Conservation (phyloP, 1,139 yeast species). For the Suhomyces ambrosiae region DNA sequence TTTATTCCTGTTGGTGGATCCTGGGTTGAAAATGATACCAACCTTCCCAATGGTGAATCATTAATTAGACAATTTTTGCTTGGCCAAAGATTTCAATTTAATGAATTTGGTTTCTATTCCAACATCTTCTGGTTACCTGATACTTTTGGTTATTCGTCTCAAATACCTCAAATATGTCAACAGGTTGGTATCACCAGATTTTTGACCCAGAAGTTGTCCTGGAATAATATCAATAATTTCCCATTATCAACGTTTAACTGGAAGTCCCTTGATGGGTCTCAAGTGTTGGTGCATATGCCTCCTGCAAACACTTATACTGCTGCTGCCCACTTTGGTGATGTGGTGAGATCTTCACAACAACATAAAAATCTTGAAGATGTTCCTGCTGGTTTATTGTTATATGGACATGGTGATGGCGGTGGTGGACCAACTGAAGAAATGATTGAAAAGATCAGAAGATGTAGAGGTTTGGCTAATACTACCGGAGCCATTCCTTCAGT, state of each 20-base stretch:
- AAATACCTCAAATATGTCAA: conserved; percentile 90
- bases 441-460: conserved; percentile 88
- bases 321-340: conserved; percentile 89
- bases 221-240: conserved; percentile 92
- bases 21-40: conserved; percentile 98
- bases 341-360: conserved; percentile 72
- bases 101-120: conserved; percentile 75
- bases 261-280: conserved; percentile 93
- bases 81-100: conserved; percentile 83
- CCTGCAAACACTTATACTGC: conserved; percentile 97
- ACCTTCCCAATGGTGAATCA: conserved; percentile 91
- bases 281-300: conserved; percentile 95
- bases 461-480: conserved; percentile 82
- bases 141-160: conserved; percentile 95
- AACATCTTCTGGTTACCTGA: conserved; percentile 93
- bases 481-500: conserved; percentile 83
- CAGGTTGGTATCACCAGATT: conserved; percentile 80
- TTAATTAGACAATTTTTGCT: conserved; percentile 82
- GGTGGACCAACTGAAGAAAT: conserved; percentile 96
- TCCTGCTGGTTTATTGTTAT: conserved; percentile 77
- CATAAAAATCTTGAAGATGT: conserved; percentile 83
- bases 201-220: conserved; percentile 88
- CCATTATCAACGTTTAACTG: conserved; percentile 92
- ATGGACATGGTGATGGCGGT: conserved; percentile 97
- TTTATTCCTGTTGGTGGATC: conserved; percentile 94